A percentile compares a stretch with the other conserved stretches of the same genome.
Evolutionary conservation across 805 yeast species (phyloP).

Genomic region (Yamadazyma philogaea): DNA sequence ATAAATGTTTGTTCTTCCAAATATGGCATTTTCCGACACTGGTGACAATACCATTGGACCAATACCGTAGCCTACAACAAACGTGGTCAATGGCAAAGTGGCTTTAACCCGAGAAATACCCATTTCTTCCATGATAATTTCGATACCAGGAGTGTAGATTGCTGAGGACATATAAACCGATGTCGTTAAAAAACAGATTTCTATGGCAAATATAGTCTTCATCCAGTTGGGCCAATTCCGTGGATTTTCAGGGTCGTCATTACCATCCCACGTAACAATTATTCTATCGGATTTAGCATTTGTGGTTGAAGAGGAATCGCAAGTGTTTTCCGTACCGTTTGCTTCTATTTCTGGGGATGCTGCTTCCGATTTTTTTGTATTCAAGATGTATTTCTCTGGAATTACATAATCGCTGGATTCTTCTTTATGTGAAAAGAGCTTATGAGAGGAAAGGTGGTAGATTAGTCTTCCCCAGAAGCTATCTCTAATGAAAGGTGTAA

Average conservation of each 20-base stretch:
- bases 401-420: conserved; percentile 27
- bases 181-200: conserved; percentile 5
- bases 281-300: conserved; percentile 1
- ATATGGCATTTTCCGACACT: conserved; percentile 50
- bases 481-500: conserved; percentile 25
- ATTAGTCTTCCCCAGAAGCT: conserved; percentile 29
- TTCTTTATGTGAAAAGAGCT: conserved; percentile 23
- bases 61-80: conserved; percentile 59
- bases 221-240: conserved; percentile 48
- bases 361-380: background rate
- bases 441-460: conserved; percentile 27
- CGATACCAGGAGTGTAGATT: conserved; percentile 52
- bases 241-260: conserved; percentile 54
- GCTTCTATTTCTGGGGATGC: background rate
- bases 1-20: conserved; percentile 55
- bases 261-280: conserved; percentile 7
- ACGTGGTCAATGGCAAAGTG: conserved; percentile 51
- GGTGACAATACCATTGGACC: conserved; percentile 64
- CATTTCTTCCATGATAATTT: conserved; percentile 45
- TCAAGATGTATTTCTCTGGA: conserved; percentile 27
- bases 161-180: conserved; percentile 58
- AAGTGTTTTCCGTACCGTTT: background rate
- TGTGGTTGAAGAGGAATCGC: background rate
- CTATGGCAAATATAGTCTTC: conserved; percentile 36
- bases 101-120: conserved; percentile 43